Evolutionary conservation across 768 basidiomycete genomes (phyloP).

Genomic region (Phlegmacium glaucopus): DNA sequence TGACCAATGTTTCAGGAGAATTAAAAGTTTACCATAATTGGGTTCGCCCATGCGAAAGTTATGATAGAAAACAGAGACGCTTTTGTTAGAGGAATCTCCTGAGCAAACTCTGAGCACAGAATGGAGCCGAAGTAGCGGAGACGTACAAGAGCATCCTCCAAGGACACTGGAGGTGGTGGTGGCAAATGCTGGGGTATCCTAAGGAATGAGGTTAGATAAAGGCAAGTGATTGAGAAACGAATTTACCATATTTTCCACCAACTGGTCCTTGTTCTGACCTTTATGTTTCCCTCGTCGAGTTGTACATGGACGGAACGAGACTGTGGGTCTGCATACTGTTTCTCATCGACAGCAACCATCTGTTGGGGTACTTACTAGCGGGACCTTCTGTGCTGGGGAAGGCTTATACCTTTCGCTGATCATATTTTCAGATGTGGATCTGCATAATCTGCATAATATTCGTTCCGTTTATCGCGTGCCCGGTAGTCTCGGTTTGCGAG

Average conservation of each 20-base stretch:
- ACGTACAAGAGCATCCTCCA: conserved; percentile 53
- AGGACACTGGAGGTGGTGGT: conserved; percentile 47
- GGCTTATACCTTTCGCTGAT: not conserved
- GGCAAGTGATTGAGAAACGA: not conserved
- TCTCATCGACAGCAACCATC: not conserved
- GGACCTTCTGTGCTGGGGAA: no score
- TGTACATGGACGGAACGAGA: conserved; percentile 24
- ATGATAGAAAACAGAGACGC: conserved; percentile 59
- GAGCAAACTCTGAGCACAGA: not conserved
- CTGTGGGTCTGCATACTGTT: not conserved
- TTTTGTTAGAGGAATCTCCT: conserved; percentile 54
- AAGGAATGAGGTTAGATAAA: not conserved
- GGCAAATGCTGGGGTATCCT: conserved; percentile 63
- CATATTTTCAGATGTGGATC: no score
- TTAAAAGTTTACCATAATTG: conserved; percentile 41
- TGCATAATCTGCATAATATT: no score
- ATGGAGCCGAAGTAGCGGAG: not conserved
- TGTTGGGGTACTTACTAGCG: not conserved
- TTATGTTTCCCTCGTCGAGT: conserved; percentile 38
- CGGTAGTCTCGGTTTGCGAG: no score
- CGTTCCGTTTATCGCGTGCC: no score
- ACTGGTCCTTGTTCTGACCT: conserved; percentile 36
- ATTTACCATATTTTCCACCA: conserved; percentile 60
- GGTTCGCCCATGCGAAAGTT: conserved; percentile 65
- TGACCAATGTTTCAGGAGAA: not conserved